phyloP scores from a whole-genome alignment of 805 yeast species.

The Wickerhamiella musiphila region DNA sequence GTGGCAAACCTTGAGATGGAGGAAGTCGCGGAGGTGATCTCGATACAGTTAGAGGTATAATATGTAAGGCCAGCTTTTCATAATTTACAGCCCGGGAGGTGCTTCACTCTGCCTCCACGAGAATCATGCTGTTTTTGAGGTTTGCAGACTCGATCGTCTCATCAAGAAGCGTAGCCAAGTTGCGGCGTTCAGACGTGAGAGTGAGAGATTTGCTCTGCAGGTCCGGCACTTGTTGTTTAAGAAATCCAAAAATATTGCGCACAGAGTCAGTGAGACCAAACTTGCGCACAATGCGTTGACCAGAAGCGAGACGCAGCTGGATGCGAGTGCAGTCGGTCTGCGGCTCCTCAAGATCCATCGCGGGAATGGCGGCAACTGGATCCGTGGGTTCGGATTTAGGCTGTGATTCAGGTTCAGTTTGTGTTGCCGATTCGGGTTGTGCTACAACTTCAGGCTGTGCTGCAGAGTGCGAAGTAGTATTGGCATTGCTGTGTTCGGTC shows the following conservation, averaged over 20 bases:
- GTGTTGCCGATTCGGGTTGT: not conserved
- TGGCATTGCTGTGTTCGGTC: too few relatives aligned
- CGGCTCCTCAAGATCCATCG: slow-evolving; percentile 49
- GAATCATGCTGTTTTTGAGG: slow-evolving; percentile 61
- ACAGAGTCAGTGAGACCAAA: slow-evolving; percentile 46
- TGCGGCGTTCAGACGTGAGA: slow-evolving; percentile 38
- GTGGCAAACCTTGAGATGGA: slow-evolving; percentile 11
- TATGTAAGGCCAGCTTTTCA: not conserved
- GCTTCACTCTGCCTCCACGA: slow-evolving; percentile 34
- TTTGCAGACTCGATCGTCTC: slow-evolving; percentile 56
- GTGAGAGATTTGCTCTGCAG: slow-evolving; percentile 33
- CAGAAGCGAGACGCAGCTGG: slow-evolving; percentile 78
- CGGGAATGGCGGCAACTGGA: slow-evolving; percentile 31
- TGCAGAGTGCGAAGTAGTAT: not conserved
- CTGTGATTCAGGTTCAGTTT: not conserved
- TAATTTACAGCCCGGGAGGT: not conserved
- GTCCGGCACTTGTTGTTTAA: slow-evolving; percentile 39
- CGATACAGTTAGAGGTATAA: not conserved
- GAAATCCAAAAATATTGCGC: slow-evolving; percentile 39
- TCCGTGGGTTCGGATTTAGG: slow-evolving; percentile 20
- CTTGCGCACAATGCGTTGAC: slow-evolving; percentile 62
- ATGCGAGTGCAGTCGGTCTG: slow-evolving; percentile 45
- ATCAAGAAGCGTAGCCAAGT: slow-evolving; percentile 37
- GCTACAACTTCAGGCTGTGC: not conserved
- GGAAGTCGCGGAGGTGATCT: not conserved